Conservation (phyloP, 441 rosid genomes). For the Hura crepitans region DNA sequence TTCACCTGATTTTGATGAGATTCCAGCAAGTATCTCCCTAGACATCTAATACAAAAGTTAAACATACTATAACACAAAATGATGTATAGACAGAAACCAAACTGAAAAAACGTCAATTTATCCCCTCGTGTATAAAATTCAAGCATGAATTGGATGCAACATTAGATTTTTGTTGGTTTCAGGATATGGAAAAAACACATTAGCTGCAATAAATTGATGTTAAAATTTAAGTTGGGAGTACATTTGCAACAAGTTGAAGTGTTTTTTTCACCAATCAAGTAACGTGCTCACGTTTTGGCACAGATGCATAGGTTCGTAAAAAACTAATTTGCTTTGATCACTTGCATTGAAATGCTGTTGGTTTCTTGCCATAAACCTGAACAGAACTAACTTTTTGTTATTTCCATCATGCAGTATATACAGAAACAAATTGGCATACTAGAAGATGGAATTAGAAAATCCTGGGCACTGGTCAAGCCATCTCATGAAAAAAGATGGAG, state of each 20-base stretch:
- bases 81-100: neutral
- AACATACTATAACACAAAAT: neutral
- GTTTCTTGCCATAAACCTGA: neutral
- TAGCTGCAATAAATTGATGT: neutral
- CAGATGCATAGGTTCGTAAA: neutral
- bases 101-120: neutral
- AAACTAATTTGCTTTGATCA: neutral
- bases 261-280: neutral
- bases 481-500: constrained; percentile 40
- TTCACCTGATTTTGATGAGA: neutral
- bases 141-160: neutral
- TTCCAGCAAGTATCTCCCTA: neutral
- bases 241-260: neutral
- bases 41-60: neutral
- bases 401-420: constrained; percentile 55
- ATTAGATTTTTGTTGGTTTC: neutral
- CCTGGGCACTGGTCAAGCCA: constrained; percentile 55
- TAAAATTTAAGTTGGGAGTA: neutral
- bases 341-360: neutral
- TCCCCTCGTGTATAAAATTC: neutral
- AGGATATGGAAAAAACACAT: neutral
- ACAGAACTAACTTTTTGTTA: constrained; percentile 2
- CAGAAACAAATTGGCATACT: constrained; percentile 54
- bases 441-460: constrained; percentile 66
- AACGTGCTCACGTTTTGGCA: neutral